Conservation (phyloP, 2,329 filamentous ascomycete species). For the Exutisphaerella laricina region DNA sequence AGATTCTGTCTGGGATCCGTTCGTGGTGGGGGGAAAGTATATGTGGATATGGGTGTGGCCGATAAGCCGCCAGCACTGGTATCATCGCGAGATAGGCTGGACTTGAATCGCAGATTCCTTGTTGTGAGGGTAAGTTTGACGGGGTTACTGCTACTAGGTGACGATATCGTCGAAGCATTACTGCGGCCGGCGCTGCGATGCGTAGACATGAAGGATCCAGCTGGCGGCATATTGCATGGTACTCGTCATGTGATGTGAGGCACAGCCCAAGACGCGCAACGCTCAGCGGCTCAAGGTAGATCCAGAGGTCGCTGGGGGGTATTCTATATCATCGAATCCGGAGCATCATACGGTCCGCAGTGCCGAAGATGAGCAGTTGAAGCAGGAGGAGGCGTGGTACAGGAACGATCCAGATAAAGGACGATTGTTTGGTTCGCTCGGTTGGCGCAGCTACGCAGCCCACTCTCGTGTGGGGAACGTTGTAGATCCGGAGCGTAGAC, state of each 20-base stretch:
- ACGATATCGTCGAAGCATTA: constrained; percentile 9
- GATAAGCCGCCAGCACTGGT: not conserved
- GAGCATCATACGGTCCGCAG: no score
- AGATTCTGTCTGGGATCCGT: constrained; percentile 5
- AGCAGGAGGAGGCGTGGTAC: no score
- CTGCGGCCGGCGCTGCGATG: constrained; percentile 20
- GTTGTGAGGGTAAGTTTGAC: constrained; percentile 16
- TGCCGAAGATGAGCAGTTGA: no score
- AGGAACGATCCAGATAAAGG: no score
- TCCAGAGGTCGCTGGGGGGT: no score
- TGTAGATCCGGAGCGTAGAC: no score
- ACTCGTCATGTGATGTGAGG: not conserved
- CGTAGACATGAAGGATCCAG: constrained; percentile 3
- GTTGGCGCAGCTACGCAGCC: no score
- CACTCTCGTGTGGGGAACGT: no score
- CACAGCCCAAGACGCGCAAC: constrained; percentile 2
- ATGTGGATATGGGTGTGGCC: constrained; percentile 9
- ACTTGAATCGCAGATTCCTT: constrained; percentile 12
- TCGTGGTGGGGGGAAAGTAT: constrained; percentile 3
- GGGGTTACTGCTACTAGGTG: constrained; percentile 6
- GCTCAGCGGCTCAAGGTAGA: constrained; percentile 2
- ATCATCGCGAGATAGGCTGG: constrained; percentile 9
- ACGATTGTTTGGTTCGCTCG: no score
- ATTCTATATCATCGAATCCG: no score
- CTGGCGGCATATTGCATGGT: constrained; percentile 6